Evolutionary conservation across 1,284 basidiomycete genomes (phyloP).

Genomic region (Pyrrhoderma noxium): DNA sequence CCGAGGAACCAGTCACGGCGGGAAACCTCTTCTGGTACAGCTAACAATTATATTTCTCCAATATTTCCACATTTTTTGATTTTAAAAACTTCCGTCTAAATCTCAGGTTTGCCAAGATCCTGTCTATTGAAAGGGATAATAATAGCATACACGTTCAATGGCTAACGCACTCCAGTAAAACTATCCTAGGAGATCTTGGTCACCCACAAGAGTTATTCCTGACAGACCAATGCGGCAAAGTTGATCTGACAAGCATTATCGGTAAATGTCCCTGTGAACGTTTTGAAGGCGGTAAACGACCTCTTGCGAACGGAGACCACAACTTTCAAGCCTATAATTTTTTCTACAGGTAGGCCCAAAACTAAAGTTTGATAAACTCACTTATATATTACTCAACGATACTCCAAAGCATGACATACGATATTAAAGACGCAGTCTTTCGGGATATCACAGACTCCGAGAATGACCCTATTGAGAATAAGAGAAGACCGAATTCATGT

Average conservation of each 20-base stretch:
- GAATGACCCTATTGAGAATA: constrained; percentile 5
- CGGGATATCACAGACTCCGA: constrained; percentile 26
- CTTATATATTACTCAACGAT: constrained; percentile 13
- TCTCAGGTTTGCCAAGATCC: constrained; percentile 57
- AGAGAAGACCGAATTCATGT: neutral
- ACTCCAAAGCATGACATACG: constrained; percentile 23
- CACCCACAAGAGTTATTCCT: constrained; percentile 60
- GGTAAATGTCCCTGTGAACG: constrained; percentile 10
- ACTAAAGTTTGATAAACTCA: neutral
- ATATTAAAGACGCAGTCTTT: constrained; percentile 27
- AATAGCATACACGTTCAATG: constrained; percentile 55
- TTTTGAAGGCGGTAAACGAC: constrained; percentile 8
- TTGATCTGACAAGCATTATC: constrained; percentile 33
- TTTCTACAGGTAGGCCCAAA: constrained; percentile 47
- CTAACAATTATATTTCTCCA: constrained; percentile 56
- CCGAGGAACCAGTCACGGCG: too few species aligned
- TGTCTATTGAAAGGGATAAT: constrained; percentile 39
- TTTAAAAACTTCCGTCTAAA: neutral
- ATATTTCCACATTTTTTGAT: neutral
- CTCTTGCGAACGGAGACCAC: neutral
- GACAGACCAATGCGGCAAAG: constrained; percentile 43
- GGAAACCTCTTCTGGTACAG: constrained; percentile 35
- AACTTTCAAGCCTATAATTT: constrained; percentile 34
- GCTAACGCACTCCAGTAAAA: constrained; percentile 59
- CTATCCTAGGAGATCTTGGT: constrained; percentile 47